Conservation (phyloP, 2,329 filamentous ascomycete genomes). For the Calonectria multiphialidica region DNA sequence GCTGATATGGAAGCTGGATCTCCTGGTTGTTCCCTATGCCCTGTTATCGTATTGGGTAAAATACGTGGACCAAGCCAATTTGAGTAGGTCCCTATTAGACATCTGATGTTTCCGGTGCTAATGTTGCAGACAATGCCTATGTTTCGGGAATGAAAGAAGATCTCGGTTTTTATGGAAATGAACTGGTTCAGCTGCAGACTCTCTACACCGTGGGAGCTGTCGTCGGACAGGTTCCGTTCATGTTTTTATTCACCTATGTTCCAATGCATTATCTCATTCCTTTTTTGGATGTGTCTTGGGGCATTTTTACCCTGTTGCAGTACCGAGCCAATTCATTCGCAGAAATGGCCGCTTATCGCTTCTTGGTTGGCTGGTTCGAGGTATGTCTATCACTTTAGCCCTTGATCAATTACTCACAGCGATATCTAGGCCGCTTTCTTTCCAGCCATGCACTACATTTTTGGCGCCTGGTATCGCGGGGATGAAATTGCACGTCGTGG, state of each 20-base stretch:
- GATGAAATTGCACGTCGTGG: constrained; percentile 62
- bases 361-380: constrained; percentile 66
- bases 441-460: constrained; percentile 26
- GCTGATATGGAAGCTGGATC: constrained; percentile 22
- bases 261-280: constrained; percentile 65
- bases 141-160: constrained; percentile 67
- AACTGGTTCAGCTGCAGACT: constrained; percentile 65
- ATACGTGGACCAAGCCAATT: constrained; percentile 22
- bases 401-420: neutral
- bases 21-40: constrained; percentile 18
- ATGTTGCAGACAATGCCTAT: constrained; percentile 62
- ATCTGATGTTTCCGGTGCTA: neutral
- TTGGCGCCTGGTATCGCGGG: constrained; percentile 57
- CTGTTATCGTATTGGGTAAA: constrained; percentile 22
- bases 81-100: neutral
- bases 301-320: constrained; percentile 67
- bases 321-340: constrained; percentile 61
- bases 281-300: constrained; percentile 64
- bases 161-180: constrained; percentile 62
- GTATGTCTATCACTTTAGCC: neutral
- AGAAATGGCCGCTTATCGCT: constrained; percentile 65
- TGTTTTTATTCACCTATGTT: constrained; percentile 59
- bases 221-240: constrained; percentile 62
- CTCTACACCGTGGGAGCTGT: constrained; percentile 60
- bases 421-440: constrained; percentile 27